Base-by-base conservation (phyloP, 1,139 yeast species). In the Pichia sp. region DNA sequence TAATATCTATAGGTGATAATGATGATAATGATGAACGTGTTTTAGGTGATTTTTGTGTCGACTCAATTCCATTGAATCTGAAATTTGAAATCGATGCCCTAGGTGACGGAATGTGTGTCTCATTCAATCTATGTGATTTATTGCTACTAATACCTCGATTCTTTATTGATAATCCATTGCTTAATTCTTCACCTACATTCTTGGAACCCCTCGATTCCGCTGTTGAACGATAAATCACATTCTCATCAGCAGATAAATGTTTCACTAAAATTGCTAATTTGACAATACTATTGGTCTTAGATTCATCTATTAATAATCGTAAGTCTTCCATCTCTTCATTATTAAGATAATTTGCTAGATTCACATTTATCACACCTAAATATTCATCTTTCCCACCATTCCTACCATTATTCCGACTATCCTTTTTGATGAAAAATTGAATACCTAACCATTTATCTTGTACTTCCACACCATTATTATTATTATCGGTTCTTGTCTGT, bases 201-300 rank as follows among this genome's bases (percentile, higher is more conserved):
- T 26, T 15, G n/a, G 21, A 11, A 7, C 23, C 19, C 9, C 18
- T 22, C 7, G 36, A 14, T 26, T 18, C 18, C 5, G 18, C 30
- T 7, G 10, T 24, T 9, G 42, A 23, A 25, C 32, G 26, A 24
- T 39, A 39, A 2, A n/a, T 41, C 3, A 35, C 18, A 17, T 18
- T 20, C 21, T 22, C 30, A 21, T 39, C 41, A 6, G 42, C 28
- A 9, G 46, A 46, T 8, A 48, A 34, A 38, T 45, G 51, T 23
- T 38, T 40, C 12, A 54, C 19, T 12, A 54, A 61, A 7, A 71
- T 55, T 1, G 71, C 63, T 44, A 74, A 44, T 42, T 73, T 78
- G 34, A 85, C 62, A 34, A 88, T 80, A 5, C 94, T 80, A 59
- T 91, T 89, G 19, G 89, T 79, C 52, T 85, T 85, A 10, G 95